These are phyloP conservation scores for Pythium plurisporium DNA, from an alignment of 352 stramenopile species.

Conservation along the genomic window DNA sequence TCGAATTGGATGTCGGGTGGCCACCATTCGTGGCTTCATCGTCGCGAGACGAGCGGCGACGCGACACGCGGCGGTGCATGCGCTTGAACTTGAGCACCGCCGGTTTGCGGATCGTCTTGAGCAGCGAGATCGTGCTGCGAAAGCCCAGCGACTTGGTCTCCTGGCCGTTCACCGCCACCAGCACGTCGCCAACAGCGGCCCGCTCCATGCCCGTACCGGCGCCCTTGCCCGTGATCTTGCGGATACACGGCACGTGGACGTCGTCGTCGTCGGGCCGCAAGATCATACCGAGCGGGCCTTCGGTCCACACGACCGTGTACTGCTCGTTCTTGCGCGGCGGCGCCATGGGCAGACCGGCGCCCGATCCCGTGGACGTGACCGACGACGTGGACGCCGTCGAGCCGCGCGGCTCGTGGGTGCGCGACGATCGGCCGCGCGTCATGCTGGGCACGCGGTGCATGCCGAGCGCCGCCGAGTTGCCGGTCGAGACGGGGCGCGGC, in stretches of 20 bases:
- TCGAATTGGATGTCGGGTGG: conserved; percentile 9
- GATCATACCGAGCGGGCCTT: conserved; percentile 83
- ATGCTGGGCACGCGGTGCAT: conserved; percentile 11
- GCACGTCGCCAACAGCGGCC: conserved; percentile 69
- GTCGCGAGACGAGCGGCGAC: conserved; percentile 56
- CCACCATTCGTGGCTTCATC: conserved; percentile 10
- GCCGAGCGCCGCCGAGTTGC: conserved; percentile 2
- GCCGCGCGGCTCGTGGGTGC: neutral
- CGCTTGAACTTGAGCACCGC: conserved; percentile 87
- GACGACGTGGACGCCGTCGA: conserved; percentile 33
- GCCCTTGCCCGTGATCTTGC: conserved; percentile 85
- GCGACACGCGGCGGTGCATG: conserved; percentile 74
- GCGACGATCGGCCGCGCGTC: conserved; percentile 10
- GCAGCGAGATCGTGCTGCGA: conserved; percentile 76
- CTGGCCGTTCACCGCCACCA: conserved; percentile 82
- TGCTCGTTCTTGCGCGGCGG: conserved; percentile 52
- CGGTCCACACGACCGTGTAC: conserved; percentile 86
- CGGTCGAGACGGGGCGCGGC: conserved; percentile 39
- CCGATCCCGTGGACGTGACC: conserved; percentile 34
- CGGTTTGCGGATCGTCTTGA: conserved; percentile 84
- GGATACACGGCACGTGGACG: conserved; percentile 84
- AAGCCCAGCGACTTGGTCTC: conserved; percentile 84
- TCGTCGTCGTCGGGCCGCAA: conserved; percentile 82
- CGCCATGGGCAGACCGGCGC: conserved; percentile 24
- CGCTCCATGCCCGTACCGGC: conserved; percentile 80